Evolutionary conservation across 2,329 filamentous ascomycete species (phyloP).

Genomic region (Sclerotinia minor): DNA sequence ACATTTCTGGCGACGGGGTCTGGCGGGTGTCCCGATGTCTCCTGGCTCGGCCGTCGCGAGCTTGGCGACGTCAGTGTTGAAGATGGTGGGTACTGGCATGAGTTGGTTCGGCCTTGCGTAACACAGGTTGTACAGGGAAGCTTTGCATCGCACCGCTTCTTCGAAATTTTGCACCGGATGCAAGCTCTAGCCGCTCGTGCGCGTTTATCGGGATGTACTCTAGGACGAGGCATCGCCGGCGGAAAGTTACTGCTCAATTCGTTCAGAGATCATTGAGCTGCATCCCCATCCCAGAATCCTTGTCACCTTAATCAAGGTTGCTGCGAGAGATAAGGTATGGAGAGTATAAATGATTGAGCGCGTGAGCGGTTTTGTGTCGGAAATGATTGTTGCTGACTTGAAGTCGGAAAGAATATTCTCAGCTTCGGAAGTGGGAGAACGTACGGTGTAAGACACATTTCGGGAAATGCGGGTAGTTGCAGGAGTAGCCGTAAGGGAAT

Average conservation of each 20-base stretch:
- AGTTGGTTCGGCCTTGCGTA: conserved; percentile 3
- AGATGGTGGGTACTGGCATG: conserved; percentile 11
- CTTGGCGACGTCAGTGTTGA: background rate
- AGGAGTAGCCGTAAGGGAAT: too few relatives aligned
- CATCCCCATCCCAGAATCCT: too few relatives aligned
- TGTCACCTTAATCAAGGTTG: background rate
- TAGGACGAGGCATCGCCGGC: conserved; percentile 3
- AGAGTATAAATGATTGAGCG: background rate
- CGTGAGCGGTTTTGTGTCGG: background rate
- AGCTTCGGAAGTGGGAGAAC: conserved; percentile 2
- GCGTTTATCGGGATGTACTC: conserved; percentile 5
- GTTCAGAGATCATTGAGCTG: background rate
- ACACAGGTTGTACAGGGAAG: conserved; percentile 11
- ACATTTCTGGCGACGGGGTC: background rate
- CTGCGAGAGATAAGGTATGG: background rate
- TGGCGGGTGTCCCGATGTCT: background rate
- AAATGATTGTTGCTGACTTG: conserved; percentile 3
- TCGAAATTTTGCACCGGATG: conserved; percentile 7
- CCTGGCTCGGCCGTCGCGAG: background rate
- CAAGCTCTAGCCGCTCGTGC: conserved; percentile 16
- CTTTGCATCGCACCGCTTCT: conserved; percentile 14
- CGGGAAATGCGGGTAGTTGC: too few relatives aligned
- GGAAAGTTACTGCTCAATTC: background rate
- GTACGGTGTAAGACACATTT: background rate
- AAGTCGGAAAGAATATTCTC: conserved; percentile 3